These are phyloP conservation scores for Pyrenula aspistea DNA, from an alignment of 495 filamentous ascomycete genomes.

Conservation along the genomic window DNA sequence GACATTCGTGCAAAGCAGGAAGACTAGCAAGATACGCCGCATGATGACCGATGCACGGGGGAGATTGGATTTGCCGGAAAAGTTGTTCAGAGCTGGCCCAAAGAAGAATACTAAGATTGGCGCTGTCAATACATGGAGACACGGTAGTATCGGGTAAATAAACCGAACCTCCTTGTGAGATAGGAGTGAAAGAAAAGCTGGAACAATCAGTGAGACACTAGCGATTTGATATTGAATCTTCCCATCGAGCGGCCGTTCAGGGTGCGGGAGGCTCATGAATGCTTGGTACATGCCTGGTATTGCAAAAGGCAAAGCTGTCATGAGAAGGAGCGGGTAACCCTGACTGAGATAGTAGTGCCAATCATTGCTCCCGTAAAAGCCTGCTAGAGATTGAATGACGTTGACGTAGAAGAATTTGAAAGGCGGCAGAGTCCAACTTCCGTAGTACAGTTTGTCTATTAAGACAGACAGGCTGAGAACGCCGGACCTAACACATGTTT, in stretches of 20 bases:
- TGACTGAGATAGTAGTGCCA: constrained; percentile 90
- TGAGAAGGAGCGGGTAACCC: constrained; percentile 78
- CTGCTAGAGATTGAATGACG: constrained; percentile 67
- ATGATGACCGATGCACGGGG: constrained; percentile 17
- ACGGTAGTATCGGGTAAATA: constrained; percentile 83
- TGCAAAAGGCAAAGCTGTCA: constrained; percentile 68
- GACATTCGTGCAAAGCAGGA: constrained; percentile 54
- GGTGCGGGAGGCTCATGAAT: constrained; percentile 18
- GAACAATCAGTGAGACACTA: constrained; percentile 45
- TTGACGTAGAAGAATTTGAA: constrained; percentile 89
- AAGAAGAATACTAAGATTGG: constrained; percentile 57
- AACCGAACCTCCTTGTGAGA: constrained; percentile 98
- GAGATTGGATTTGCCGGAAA: constrained; percentile 7
- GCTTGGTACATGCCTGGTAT: constrained; percentile 50
- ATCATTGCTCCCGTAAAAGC: constrained; percentile 87
- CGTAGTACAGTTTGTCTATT: constrained; percentile 76
- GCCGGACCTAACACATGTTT: constrained; percentile 22
- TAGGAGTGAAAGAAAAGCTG: constrained; percentile 57
- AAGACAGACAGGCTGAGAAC: constrained; percentile 50
- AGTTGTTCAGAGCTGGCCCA: constrained; percentile 25
- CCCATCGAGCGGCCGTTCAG: constrained; percentile 22
- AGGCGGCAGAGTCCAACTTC: constrained; percentile 80
- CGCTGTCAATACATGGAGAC: constrained; percentile 70
- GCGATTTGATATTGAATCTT: constrained; percentile 43
- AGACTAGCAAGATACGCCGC: constrained; percentile 39